Evolutionary conservation across 805 yeast species (phyloP), one percentile per base, ranked within the genome.

Genomic region (Wickerhamiella sorbophila): DNA sequence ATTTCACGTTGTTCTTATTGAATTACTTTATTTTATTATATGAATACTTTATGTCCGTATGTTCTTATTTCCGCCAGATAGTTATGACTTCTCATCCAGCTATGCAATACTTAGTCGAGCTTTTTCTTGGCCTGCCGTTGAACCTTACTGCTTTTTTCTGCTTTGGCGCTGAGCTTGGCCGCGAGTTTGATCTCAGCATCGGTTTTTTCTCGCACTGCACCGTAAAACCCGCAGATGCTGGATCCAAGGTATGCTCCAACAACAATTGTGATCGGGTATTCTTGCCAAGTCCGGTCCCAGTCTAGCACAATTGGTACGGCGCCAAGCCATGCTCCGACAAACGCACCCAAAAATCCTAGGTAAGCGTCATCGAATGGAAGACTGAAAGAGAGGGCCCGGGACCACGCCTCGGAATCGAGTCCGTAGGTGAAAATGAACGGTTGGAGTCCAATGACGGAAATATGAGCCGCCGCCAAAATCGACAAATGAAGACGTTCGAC

Each of bases 201-300:
- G 12, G 29, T 8, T 24, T 24, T 24, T 12, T 24, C 29, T 24
- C 37, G 37, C 9, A 34, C 15, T 10, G 27, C 20, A n/a, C 37
- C 37, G 14, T 34, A 34, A 21, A 36, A 26, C 10, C 31, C 20
- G 3, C 94, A 95, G 2, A 71, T 50, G 22, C 75, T 65, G 2
- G 77, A 72, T n/a, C 95, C 96, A 0, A 66, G 26, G 52, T 83
- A 84, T 0, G 77, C 76, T 1, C 97, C 96, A 6, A 72, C 67
- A 12, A 88, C 65, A 34, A 88, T 68, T 0, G 97, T 88, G 41
- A 85, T 73, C 5, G 98, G 98, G 93, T 95, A 88, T 41, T 68
- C 71, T 60, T 88, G 98, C 98, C 98, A 88, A 20, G 80, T 83
- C 52, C 97, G 70, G 58, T 88, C 98, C 98, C 98, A 88, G 60